Evolutionary conservation across 2,329 filamentous ascomycete genomes (phyloP).

Genomic region (Exserohilum rostratum): DNA sequence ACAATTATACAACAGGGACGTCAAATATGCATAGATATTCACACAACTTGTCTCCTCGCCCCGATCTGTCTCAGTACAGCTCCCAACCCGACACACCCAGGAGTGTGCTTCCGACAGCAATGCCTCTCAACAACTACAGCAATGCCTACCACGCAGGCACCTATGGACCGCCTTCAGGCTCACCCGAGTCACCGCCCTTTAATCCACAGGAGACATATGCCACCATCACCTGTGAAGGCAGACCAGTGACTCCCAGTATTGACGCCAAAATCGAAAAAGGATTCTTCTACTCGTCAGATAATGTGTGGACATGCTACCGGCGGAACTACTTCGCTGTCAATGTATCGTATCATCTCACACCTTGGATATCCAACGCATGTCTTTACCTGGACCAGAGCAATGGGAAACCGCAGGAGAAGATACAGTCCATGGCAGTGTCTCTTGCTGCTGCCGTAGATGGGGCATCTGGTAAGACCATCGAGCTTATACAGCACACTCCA

Average conservation of each 20-base stretch:
- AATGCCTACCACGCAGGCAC: constrained; percentile 23
- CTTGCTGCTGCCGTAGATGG: constrained; percentile 84
- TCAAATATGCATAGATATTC: constrained; percentile 45
- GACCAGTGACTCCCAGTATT: constrained; percentile 72
- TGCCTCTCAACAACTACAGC: constrained; percentile 36
- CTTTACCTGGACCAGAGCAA: constrained; percentile 62
- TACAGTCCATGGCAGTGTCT: constrained; percentile 79
- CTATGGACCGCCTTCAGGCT: constrained; percentile 24
- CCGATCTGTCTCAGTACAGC: constrained; percentile 43
- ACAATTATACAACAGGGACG: constrained; percentile 53
- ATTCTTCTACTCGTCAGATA: constrained; percentile 76
- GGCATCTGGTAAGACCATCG: constrained; percentile 75
- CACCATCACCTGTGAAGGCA: constrained; percentile 66
- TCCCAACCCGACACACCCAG: constrained; percentile 47
- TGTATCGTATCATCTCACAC: constrained; percentile 75
- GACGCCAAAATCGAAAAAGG: constrained; percentile 85
- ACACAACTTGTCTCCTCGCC: constrained; percentile 45
- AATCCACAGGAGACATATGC: constrained; percentile 58
- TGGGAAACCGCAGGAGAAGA: constrained; percentile 58
- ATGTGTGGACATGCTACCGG: constrained; percentile 90
- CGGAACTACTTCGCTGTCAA: constrained; percentile 89
- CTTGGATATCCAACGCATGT: constrained; percentile 62
- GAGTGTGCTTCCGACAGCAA: constrained; percentile 41
- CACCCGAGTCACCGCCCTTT: constrained; percentile 52
- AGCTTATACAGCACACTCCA: constrained; percentile 87